These are phyloP conservation scores for Rhododendron simsii DNA, from an alignment of 148 eudicot genomes.

Conservation along the genomic window DNA sequence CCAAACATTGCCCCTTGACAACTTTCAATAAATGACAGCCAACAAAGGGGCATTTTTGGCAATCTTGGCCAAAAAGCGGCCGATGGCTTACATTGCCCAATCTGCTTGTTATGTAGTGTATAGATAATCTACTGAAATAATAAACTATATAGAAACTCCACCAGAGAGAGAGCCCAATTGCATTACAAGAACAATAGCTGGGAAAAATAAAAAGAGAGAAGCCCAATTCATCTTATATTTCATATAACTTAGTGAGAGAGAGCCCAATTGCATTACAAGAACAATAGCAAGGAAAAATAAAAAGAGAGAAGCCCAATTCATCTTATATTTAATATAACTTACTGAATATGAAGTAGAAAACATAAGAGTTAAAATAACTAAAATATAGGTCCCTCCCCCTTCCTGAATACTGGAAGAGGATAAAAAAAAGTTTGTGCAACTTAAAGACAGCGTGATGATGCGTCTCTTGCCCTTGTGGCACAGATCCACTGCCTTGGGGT, in stretches of 20 bases:
- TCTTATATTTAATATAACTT: background rate
- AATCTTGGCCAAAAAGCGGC: background rate
- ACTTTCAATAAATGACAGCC: background rate
- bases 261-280: background rate
- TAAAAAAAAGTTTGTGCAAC: background rate
- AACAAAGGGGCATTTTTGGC: background rate
- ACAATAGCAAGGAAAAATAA: background rate
- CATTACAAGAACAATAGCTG: background rate
- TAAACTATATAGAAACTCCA: background rate
- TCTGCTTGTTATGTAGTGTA: background rate
- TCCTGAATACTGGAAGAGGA: background rate
- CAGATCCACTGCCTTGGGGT: conserved; percentile 78
- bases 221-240: background rate
- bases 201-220: background rate
- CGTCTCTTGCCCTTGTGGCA: conserved; percentile 39
- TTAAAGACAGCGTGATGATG: background rate
- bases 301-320: background rate
- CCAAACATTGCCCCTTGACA: background rate
- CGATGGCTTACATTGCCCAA: background rate
- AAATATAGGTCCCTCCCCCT: background rate
- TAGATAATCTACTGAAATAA: background rate
- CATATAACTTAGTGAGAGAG: background rate
- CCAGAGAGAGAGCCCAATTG: background rate
- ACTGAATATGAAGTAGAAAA: background rate
- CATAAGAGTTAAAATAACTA: background rate